These are phyloP conservation scores for Monosporascus sp. DNA, from an alignment of 2,329 filamentous ascomycete species.

Conservation along the genomic window DNA sequence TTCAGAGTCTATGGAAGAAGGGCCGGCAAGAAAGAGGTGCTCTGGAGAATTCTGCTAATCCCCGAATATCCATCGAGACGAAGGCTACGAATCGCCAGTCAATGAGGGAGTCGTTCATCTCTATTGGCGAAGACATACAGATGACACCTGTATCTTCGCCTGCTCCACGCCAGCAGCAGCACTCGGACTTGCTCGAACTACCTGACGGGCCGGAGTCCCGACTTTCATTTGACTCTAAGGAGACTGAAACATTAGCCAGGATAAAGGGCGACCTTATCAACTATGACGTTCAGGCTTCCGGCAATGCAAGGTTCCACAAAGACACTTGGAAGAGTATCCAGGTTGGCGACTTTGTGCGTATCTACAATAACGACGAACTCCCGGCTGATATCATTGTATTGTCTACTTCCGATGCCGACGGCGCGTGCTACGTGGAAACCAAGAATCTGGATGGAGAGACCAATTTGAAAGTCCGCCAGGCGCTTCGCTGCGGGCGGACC, in stretches of 20 bases:
- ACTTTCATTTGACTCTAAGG: slow-evolving; percentile 31
- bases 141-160: slow-evolving; percentile 95
- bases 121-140: slow-evolving; percentile 69
- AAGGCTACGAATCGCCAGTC: slow-evolving; percentile 49
- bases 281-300: slow-evolving; percentile 56
- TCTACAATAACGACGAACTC: slow-evolving; percentile 94
- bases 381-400: slow-evolving; percentile 90
- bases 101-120: slow-evolving; percentile 46
- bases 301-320: slow-evolving; percentile 80
- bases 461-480: slow-evolving; percentile 90
- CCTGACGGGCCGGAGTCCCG: slow-evolving; percentile 25
- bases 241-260: slow-evolving; percentile 35
- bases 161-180: slow-evolving; percentile 41
- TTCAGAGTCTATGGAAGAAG: slow-evolving; percentile 44
- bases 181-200: slow-evolving; percentile 20
- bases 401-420: slow-evolving; percentile 88
- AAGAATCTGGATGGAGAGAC: slow-evolving; percentile 98
- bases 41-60: slow-evolving; percentile 47
- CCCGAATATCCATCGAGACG: slow-evolving; percentile 63
- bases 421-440: slow-evolving; percentile 94
- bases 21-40: slow-evolving; percentile 45
- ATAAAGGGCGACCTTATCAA: slow-evolving; percentile 65
- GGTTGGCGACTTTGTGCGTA: slow-evolving; percentile 91
- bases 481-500: slow-evolving; percentile 75
- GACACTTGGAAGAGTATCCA: slow-evolving; percentile 94